These are phyloP conservation scores for Phytopythium delawarense DNA, from an alignment of 352 stramenopile species.

Conservation along the genomic window DNA sequence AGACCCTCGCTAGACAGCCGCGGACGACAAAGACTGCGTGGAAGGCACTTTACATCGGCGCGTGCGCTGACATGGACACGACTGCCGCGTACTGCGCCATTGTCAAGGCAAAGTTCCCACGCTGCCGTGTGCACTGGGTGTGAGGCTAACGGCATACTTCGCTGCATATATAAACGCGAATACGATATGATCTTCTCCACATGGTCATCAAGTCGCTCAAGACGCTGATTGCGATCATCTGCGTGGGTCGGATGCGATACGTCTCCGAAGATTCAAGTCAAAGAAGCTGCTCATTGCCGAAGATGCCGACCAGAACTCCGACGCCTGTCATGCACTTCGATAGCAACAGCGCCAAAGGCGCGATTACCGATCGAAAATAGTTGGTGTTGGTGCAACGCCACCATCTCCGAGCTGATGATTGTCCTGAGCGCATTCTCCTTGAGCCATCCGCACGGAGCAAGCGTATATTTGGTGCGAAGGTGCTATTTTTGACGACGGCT, in stretches of 20 bases:
- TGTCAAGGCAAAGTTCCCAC: slow-evolving; percentile 59
- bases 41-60: slow-evolving; percentile 42
- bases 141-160: slow-evolving; percentile 19
- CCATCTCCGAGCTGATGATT: not conserved
- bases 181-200: slow-evolving; percentile 8
- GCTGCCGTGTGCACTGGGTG: slow-evolving; percentile 66
- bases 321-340: not conserved
- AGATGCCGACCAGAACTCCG: not conserved
- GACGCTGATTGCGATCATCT: not conserved
- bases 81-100: slow-evolving; percentile 51
- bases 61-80: slow-evolving; percentile 61
- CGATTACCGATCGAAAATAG: not conserved
- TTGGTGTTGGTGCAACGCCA: not conserved
- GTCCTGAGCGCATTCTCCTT: not conserved
- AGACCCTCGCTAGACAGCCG: slow-evolving; percentile 19
- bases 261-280: not conserved
- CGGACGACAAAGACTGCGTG: not conserved
- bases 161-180: slow-evolving; percentile 15
- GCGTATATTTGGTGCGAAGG: not conserved
- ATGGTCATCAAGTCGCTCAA: not conserved
- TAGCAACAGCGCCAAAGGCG: not conserved
- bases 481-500: not conserved
- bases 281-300: not conserved
- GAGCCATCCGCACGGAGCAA: too few species aligned
- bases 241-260: not conserved